Percentiles rank a stretch among this genome's conserved stretches.
Conservation (phyloP, 2,329 filamentous ascomycete species). For the Arthrobotrys iridis region DNA sequence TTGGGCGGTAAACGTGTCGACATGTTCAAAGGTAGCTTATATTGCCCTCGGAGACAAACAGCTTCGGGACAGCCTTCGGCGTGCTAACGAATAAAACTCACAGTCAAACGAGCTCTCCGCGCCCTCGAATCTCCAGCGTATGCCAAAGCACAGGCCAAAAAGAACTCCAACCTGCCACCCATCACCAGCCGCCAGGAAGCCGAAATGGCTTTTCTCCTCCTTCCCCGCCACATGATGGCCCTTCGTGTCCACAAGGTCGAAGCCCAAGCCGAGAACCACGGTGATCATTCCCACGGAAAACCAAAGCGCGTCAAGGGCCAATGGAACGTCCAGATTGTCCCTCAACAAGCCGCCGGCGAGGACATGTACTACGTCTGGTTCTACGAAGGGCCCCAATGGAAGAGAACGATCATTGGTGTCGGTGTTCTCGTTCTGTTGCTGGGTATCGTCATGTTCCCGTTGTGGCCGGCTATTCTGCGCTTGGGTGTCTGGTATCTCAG, state of each 20-base stretch:
- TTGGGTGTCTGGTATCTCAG: slow-evolving; percentile 97
- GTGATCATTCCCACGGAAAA: slow-evolving; percentile 78
- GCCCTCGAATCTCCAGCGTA: slow-evolving; percentile 90
- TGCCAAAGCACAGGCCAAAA: slow-evolving; percentile 80
- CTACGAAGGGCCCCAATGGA: slow-evolving; percentile 92
- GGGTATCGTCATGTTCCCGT: slow-evolving; percentile 88
- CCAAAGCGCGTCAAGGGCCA: slow-evolving; percentile 93
- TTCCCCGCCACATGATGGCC: slow-evolving; percentile 92
- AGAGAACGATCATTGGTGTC: slow-evolving; percentile 88
- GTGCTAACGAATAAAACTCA: slow-evolving; percentile 16
- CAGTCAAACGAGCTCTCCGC: slow-evolving; percentile 95
- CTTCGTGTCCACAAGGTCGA: slow-evolving; percentile 87
- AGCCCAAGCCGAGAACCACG: slow-evolving; percentile 62
- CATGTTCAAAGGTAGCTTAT: slow-evolving; percentile 86
- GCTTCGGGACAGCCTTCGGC: background rate
- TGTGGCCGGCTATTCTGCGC: slow-evolving; percentile 91
- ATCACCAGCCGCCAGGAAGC: slow-evolving; percentile 88
- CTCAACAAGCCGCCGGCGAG: slow-evolving; percentile 87
- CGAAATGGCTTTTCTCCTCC: slow-evolving; percentile 92
- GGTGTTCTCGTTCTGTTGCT: slow-evolving; percentile 86
- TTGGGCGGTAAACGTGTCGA: slow-evolving; percentile 96
- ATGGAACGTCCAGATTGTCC: slow-evolving; percentile 95
- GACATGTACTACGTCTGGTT: slow-evolving; percentile 97
- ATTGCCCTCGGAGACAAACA: background rate
- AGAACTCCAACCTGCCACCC: slow-evolving; percentile 87